Percentiles rank a stretch among this genome's conserved stretches.
Evolutionary conservation across 1,284 basidiomycete genomes (phyloP).

Genomic region (Stygiomarasmius scandens): DNA sequence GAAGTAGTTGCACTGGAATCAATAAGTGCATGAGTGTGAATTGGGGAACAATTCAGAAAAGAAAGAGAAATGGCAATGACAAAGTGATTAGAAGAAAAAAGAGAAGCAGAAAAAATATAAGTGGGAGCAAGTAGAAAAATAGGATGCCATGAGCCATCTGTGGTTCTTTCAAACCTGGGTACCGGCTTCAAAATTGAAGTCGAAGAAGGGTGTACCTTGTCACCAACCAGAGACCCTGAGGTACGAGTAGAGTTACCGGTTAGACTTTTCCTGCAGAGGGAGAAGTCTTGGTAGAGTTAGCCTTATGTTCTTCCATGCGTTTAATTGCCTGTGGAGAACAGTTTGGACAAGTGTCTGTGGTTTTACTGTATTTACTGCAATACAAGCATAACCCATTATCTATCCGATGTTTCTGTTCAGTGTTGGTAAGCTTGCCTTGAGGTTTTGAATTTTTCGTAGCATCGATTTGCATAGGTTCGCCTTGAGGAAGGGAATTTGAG

Average conservation of each 20-base stretch:
- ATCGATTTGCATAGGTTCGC: background rate
- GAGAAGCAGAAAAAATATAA: constrained; percentile 10
- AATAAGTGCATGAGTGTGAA: constrained; percentile 22
- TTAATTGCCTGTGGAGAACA: background rate
- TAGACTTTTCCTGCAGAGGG: constrained; percentile 11
- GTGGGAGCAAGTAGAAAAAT: constrained; percentile 2
- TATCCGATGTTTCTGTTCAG: background rate
- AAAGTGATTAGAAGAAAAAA: constrained; percentile 28
- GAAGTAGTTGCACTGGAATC: constrained; percentile 30
- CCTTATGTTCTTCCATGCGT: background rate
- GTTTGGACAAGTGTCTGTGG: background rate
- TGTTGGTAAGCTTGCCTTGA: background rate
- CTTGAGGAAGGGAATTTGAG: background rate
- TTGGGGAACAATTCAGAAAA: constrained; percentile 21
- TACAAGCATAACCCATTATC: background rate
- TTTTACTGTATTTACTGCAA: background rate
- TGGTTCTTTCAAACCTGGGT: background rate
- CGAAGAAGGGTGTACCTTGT: background rate
- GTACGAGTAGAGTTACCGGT: constrained; percentile 2
- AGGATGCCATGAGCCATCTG: background rate
- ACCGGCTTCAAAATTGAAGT: background rate
- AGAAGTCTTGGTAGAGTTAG: background rate
- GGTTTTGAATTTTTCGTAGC: background rate
- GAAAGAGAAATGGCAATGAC: constrained; percentile 26
- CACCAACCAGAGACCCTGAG: constrained; percentile 10